phyloP scores from a whole-genome alignment of 106 monocot species.

The Phalaenopsis aphrodite region DNA sequence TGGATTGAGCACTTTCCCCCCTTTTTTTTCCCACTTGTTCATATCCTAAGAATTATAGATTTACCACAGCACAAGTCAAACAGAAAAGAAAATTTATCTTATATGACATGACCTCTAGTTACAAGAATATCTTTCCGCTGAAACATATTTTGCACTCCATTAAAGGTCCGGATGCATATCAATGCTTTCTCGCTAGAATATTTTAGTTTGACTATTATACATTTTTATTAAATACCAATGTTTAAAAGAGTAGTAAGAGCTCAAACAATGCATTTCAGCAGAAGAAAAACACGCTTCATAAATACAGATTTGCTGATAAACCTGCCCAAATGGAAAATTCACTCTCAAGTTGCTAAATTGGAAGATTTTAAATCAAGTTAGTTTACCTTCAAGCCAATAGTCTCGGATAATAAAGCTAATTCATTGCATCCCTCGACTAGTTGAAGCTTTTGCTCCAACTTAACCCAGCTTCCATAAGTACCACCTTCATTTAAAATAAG shows the following conservation, averaged over 20 bases:
- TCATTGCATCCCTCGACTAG: slow-evolving; percentile 68
- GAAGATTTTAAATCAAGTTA: neutral
- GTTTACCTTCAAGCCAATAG: slow-evolving; percentile 85
- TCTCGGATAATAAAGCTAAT: slow-evolving; percentile 65
- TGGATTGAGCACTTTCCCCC: too few relatives aligned
- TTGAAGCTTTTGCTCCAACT: slow-evolving; percentile 41
- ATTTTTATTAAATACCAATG: neutral
- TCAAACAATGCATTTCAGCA: neutral
- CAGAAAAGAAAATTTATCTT: too few relatives aligned
- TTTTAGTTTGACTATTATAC: neutral
- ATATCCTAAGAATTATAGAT: too few relatives aligned
- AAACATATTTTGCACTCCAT: too few relatives aligned
- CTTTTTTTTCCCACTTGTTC: too few relatives aligned
- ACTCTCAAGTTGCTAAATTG: neutral
- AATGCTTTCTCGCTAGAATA: neutral
- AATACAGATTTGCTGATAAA: neutral
- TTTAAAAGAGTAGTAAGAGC: neutral
- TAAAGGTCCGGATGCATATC: too few relatives aligned
- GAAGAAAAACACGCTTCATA: too few relatives aligned
- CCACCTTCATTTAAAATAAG: slow-evolving; percentile 49
- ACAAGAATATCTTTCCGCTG: too few relatives aligned
- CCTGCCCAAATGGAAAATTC: neutral
- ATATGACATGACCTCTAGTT: too few relatives aligned
- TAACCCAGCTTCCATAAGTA: slow-evolving; percentile 71
- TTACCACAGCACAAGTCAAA: too few relatives aligned